Evolutionary conservation across 495 filamentous ascomycete genomes (phyloP).

Genomic region (Hyphodiscus hymeniophilus): DNA sequence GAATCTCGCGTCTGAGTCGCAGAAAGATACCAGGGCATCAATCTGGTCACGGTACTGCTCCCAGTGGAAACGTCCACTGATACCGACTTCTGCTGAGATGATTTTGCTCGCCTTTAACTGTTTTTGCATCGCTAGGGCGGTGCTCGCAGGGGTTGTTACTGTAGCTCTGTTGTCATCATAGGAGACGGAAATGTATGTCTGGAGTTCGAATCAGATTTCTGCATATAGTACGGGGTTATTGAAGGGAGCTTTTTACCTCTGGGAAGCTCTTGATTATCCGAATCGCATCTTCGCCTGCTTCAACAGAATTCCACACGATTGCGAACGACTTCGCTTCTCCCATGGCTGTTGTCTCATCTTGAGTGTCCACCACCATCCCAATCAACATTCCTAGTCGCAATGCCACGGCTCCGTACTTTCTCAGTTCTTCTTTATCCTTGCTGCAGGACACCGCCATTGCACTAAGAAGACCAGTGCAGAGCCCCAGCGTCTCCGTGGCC

Average conservation of each 20-base stretch:
- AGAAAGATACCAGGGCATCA: constrained; percentile 18
- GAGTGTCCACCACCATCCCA: constrained; percentile 32
- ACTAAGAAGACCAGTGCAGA: constrained; percentile 37
- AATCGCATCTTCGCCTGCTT: constrained; percentile 15
- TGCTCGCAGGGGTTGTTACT: constrained; percentile 26
- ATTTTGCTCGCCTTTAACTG: constrained; percentile 31
- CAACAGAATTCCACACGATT: constrained; percentile 22
- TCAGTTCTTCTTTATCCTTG: constrained; percentile 18
- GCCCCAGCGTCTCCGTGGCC: constrained; percentile 31
- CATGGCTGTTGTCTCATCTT: too few species aligned
- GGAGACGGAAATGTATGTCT: constrained; percentile 37
- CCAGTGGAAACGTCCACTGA: constrained; percentile 34
- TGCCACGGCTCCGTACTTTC: constrained; percentile 30
- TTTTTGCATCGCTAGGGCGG: constrained; percentile 19
- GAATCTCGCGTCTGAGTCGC: constrained; percentile 22
- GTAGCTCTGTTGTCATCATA: constrained; percentile 34
- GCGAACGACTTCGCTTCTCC: constrained; percentile 19
- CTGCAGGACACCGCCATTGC: constrained; percentile 31
- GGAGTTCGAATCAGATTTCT: not conserved
- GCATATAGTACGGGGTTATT: not conserved
- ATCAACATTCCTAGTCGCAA: constrained; percentile 36
- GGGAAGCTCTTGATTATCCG: constrained; percentile 21
- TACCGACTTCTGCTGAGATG: constrained; percentile 23
- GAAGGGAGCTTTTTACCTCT: constrained; percentile 10
- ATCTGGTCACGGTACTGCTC: constrained; percentile 9